Base-by-base conservation (phyloP, 1,139 yeast species). In the Yamadazyma diddensiae region DNA sequence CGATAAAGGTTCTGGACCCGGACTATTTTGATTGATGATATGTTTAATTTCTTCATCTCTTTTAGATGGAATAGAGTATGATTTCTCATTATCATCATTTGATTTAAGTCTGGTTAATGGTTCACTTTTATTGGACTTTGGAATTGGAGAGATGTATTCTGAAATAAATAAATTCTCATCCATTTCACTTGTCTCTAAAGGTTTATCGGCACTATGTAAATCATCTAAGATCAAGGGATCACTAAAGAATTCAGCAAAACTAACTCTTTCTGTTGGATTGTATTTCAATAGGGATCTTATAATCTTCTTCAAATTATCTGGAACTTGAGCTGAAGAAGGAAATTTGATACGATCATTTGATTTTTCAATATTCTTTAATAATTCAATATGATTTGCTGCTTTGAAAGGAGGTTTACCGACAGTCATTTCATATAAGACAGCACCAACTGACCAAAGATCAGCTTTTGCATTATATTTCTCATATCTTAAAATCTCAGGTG, bases 401-500 rank as follows among this genome's bases (percentile, higher is more conserved):
- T 83, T 79, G 57, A 90, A 92, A 1, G 98, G 98, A 1, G 98
- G 97, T 53, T 76, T 82, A 6, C 98, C 97, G 19, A 85, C 90
- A 10, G 87, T 74, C 96, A 92, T 88, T 58, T 92, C 98, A 56
- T 82, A 92, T 11, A 88, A 63, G 0, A 92, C 97, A 0, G 97
- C 94, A 3, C 98, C 98, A 4, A 92, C 96, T 2, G 97, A 87
- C 98, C 98, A 92, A 42, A 92, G 64, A 55, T 92, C 98, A 1
- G 97, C 97, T 55, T 88, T 90, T 3, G 97, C 98, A 49, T 90
- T 88, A 60, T 92, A 92, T 58, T 88, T 92, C 55, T 94, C 97
- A 54, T 87, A 88, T 42, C 95, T 72, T 48, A 92, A 69, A 31
- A 92, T 94, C 58, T 92, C 98, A 0, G 98, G 98, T 0, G 98